phyloP scores from a whole-genome alignment of 441 rosid genomes.

The Pelargonium fulgidum region DNA sequence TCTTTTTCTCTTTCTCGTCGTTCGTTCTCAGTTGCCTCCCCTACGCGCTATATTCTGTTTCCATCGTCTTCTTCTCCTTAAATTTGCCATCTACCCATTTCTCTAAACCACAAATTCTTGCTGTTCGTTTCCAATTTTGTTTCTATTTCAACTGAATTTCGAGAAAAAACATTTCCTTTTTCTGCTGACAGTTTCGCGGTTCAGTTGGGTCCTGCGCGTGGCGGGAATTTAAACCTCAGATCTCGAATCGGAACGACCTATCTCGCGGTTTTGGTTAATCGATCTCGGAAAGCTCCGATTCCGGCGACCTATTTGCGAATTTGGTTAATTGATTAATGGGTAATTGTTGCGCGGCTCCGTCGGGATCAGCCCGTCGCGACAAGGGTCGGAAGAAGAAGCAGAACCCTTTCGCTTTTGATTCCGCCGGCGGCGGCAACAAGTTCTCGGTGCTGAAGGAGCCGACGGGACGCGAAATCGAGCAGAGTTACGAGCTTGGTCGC shows the following conservation, averaged over 20 bases:
- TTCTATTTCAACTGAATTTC: background rate
- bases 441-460: slow-evolving; percentile 43
- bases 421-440: slow-evolving; percentile 32
- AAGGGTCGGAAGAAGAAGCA: slow-evolving; percentile 44
- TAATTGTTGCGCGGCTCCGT: slow-evolving; percentile 48
- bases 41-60: slow-evolving; percentile 8
- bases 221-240: background rate
- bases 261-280: background rate
- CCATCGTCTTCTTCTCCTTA: background rate
- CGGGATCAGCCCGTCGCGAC: slow-evolving; percentile 21
- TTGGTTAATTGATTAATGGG: slow-evolving; percentile 44
- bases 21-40: background rate
- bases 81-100: background rate
- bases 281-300: background rate
- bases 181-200: too few species aligned
- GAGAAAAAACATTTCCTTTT: too few species aligned
- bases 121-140: background rate
- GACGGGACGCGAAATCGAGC: slow-evolving; percentile 54
- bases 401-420: slow-evolving; percentile 56
- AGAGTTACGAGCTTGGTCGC: slow-evolving; percentile 42
- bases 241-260: background rate
- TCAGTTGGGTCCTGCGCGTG: background rate
- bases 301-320: background rate
- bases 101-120: background rate
- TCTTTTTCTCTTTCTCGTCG: slow-evolving; percentile 6